Percentiles rank a stretch among this genome's conserved stretches.
Evolutionary conservation across 176 grass and related monocot species (phyloP).

Genomic region (Paspalum notatum): DNA sequence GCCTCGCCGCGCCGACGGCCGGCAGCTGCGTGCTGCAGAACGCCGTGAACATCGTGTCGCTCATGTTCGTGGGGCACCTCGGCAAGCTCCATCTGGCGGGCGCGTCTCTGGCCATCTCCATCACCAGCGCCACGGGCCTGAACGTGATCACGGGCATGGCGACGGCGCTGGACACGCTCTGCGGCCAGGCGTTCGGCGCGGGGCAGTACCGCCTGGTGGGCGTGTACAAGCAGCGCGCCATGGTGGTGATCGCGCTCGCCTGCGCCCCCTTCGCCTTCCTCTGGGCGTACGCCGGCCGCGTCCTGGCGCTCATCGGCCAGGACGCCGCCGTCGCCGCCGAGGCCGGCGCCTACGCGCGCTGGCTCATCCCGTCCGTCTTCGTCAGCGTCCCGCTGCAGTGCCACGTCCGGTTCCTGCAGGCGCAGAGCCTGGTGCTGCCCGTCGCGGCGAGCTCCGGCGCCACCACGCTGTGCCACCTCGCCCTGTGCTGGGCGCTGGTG

Average conservation of each 20-base stretch:
- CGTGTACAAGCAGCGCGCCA: slow-evolving; percentile 42
- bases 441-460: background rate
- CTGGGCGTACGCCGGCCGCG: slow-evolving; percentile 44
- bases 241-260: slow-evolving; percentile 43
- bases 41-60: background rate
- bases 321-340: slow-evolving; percentile 9
- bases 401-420: background rate
- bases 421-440: slow-evolving; percentile 10
- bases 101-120: background rate
- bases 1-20: background rate
- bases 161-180: slow-evolving; percentile 48
- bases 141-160: slow-evolving; percentile 26
- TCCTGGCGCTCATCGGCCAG: slow-evolving; percentile 58
- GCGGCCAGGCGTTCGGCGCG: slow-evolving; percentile 69
- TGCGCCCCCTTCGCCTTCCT: slow-evolving; percentile 44
- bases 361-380: background rate
- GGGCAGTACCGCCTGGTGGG: slow-evolving; percentile 45
- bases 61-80: slow-evolving; percentile 22
- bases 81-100: background rate
- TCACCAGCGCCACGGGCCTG: background rate
- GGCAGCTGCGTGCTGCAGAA: slow-evolving; percentile 10
- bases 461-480: background rate
- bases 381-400: background rate
- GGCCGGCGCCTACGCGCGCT: background rate
- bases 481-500: background rate